phyloP scores from a whole-genome alignment of 192 early-diverging fungal genomes.

The Dissophora ornata region DNA sequence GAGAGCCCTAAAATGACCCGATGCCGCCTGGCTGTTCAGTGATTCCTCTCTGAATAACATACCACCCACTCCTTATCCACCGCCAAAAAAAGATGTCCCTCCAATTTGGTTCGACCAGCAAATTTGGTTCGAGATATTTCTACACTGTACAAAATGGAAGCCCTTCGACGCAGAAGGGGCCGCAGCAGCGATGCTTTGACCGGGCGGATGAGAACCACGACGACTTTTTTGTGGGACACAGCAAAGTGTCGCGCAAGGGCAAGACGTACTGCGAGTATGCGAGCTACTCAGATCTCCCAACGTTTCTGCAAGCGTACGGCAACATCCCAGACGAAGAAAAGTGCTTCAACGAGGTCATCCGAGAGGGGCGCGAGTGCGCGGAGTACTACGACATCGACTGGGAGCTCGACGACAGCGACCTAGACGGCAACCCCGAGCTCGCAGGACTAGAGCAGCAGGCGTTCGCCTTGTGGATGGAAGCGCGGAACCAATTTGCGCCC shows the following conservation, averaged over 20 bases:
- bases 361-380: neutral
- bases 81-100: neutral
- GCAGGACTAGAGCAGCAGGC: constrained; percentile 1
- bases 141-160: neutral
- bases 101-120: neutral
- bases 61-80: neutral
- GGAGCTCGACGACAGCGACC: neutral
- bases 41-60: neutral
- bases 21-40: too few relatives aligned
- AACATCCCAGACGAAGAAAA: neutral
- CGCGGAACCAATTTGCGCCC: constrained; percentile 4
- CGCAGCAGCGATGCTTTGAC: neutral
- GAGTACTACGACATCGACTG: neutral
- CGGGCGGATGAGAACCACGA: neutral
- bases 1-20: neutral
- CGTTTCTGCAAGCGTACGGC: neutral
- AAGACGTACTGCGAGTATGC: neutral
- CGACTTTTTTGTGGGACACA: neutral
- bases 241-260: neutral
- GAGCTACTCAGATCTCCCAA: too few relatives aligned
- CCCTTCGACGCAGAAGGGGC: neutral
- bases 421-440: neutral
- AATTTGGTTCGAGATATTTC: neutral
- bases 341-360: neutral
- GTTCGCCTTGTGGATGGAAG: neutral